Conservation (phyloP, 352 stramenopile genomes). For the Plasmopara muralis region DNA sequence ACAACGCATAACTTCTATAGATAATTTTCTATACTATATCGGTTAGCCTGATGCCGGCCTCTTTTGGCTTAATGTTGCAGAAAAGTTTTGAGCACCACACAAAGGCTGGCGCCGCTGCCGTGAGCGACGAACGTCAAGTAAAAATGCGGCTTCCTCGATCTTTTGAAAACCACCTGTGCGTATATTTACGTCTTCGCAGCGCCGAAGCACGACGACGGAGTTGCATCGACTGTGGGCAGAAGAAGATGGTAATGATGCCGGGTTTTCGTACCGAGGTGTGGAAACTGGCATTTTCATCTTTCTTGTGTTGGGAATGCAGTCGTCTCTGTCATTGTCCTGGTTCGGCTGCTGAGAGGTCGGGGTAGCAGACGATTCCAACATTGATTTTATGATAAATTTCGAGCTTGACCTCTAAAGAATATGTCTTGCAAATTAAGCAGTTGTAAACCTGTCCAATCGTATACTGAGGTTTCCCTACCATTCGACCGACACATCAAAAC, state of each 20-base stretch:
- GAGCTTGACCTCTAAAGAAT: neutral
- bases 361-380: slow-evolving; percentile 2
- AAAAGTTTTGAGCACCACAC: slow-evolving; percentile 1
- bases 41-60: slow-evolving; percentile 9
- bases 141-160: slow-evolving; percentile 60
- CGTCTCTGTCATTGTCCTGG: slow-evolving; percentile 14
- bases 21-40: slow-evolving; percentile 15
- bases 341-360: slow-evolving; percentile 13
- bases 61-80: slow-evolving; percentile 6
- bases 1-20: slow-evolving; percentile 4
- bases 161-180: slow-evolving; percentile 74
- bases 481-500: slow-evolving; percentile 4
- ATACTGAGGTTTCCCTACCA: slow-evolving; percentile 8
- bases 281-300: slow-evolving; percentile 7
- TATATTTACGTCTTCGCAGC: slow-evolving; percentile 57
- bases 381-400: slow-evolving; percentile 10
- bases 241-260: slow-evolving; percentile 3
- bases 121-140: slow-evolving; percentile 29
- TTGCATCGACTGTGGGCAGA: slow-evolving; percentile 6
- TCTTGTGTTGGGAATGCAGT: neutral
- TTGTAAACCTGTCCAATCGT: slow-evolving; percentile 6
- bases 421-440: neutral
- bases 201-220: slow-evolving; percentile 43
- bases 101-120: slow-evolving; percentile 10
- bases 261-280: slow-evolving; percentile 7